A percentile compares a stretch with the other conserved stretches of the same genome.
phyloP scores from a whole-genome alignment of 805 yeast genomes.

The Hemisphaericaspora nanyangensis region DNA sequence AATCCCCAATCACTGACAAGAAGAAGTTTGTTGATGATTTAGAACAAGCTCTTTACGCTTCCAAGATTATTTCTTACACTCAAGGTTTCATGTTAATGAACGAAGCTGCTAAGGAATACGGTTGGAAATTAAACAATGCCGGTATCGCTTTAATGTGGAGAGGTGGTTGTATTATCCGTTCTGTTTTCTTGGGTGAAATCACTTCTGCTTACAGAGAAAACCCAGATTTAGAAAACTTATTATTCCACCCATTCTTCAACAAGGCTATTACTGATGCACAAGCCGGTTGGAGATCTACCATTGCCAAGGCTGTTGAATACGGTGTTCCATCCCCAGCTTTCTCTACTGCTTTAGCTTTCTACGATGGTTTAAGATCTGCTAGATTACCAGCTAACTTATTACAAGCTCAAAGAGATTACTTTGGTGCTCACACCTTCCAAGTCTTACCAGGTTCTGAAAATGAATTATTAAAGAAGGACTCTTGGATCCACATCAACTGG shows the following conservation, averaged over 20 bases:
- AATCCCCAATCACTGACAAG: conserved; percentile 65
- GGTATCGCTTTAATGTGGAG: conserved; percentile 99
- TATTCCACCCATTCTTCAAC: conserved; percentile 93
- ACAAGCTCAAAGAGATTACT: conserved; percentile 99
- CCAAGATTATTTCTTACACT: conserved; percentile 96
- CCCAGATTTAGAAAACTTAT: conserved; percentile 91
- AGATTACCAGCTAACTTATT: conserved; percentile 94
- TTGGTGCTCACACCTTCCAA: conserved; percentile 98
- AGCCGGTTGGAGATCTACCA: conserved; percentile 89
- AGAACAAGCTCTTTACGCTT: conserved; percentile 97
- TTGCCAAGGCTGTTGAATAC: conserved; percentile 69
- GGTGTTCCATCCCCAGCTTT: conserved; percentile 99
- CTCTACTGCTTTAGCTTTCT: conserved; percentile 94
- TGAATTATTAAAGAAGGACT: conserved; percentile 70
- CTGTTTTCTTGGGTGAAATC: conserved; percentile 96
- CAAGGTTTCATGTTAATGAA: conserved; percentile 99
- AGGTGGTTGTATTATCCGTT: conserved; percentile 99
- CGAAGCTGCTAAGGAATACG: conserved; percentile 96
- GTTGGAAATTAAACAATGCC: conserved; percentile 97
- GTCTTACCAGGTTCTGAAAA: conserved; percentile 84
- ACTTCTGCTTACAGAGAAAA: conserved; percentile 92
- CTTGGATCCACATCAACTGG: conserved; percentile 96
- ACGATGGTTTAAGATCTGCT: conserved; percentile 97
- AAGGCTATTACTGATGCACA: conserved; percentile 92
- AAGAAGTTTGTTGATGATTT: conserved; percentile 83